Base-by-base conservation (phyloP, 225 moss, liverwort and hornwort genomes). In the Lunularia cruciata region DNA sequence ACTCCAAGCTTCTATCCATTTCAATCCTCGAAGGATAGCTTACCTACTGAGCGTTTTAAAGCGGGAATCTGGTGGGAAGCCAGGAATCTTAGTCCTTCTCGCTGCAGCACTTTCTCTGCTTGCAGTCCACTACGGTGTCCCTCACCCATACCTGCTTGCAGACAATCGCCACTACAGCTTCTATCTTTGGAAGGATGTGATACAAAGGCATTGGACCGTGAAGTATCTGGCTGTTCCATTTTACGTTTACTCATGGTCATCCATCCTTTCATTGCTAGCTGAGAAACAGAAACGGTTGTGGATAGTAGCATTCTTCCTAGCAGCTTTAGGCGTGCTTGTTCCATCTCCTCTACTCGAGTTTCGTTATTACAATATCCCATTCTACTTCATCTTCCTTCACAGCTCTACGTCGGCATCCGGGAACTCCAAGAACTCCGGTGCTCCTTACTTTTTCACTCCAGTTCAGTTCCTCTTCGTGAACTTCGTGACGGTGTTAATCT, bases 131-230 rank as follows among this genome's bases (percentile, higher is more conserved):
- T 92, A 85, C 80, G 74, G 87, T 70, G 34, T 57, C 31, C 74
- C 77, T 43, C 87, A 87, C 39, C 87, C 80, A 26, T 87, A 87
- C 60, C 58, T 87, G 30, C 59, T 87, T 38, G 87, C 87, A 58
- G 87, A 87, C 75, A 96, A 92, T 39, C 92, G 92, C 57, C 92
- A 96, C 76, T 96, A 83, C 54, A 71, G 81, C 8, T 96, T 96
- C 71, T 96, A 96, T 64, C 45, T 92, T 27, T 96, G 86, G 90
- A 96, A 92, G 80, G 78, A 89, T 55, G 70, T 96, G 65, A 66
- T 96, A 30, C 74, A 77, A 68, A 77, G 79, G 38, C 86, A 96
- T 63, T 83, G 85, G 90, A 86, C 77, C 77, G 64, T 73, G 1
- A 92, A 90, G 65, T 96, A 96, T 71, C 79, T 77, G 45, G 70